Conservation (phyloP, 2,329 filamentous ascomycete genomes). For the Fusarium luffae region DNA sequence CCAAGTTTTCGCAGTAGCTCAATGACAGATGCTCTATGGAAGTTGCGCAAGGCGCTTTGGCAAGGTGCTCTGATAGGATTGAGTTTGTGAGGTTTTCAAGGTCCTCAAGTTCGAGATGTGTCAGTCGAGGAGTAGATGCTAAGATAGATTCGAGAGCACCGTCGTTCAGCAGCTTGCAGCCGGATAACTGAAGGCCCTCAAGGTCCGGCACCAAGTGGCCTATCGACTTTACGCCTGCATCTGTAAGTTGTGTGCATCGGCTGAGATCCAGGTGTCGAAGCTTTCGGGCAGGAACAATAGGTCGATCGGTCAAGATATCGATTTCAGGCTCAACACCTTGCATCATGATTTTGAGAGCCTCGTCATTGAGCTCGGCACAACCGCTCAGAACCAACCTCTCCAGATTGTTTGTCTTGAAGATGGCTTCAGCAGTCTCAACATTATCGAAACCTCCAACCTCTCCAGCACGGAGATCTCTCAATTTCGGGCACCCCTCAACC, state of each 20-base stretch:
- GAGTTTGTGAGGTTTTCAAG: constrained; percentile 80
- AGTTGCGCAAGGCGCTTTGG: constrained; percentile 78
- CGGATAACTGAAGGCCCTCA: constrained; percentile 84
- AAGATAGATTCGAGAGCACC: constrained; percentile 77
- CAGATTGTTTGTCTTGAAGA: constrained; percentile 84
- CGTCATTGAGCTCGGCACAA: constrained; percentile 81
- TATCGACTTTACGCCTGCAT: constrained; percentile 75
- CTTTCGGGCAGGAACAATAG: constrained; percentile 79
- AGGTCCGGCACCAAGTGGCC: constrained; percentile 81
- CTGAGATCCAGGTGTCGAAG: constrained; percentile 88
- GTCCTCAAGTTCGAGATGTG: constrained; percentile 91
- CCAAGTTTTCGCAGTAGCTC: constrained; percentile 88
- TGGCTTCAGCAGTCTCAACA: constrained; percentile 73
- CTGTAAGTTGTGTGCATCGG: constrained; percentile 79
- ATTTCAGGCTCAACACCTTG: constrained; percentile 81
- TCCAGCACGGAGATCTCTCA: constrained; percentile 84
- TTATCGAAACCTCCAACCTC: constrained; percentile 86
- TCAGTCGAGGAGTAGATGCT: constrained; percentile 79
- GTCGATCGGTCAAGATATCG: constrained; percentile 80
- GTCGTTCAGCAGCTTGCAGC: constrained; percentile 80
- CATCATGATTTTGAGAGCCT: constrained; percentile 77
- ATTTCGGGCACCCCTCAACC: constrained; percentile 74
- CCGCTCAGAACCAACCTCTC: constrained; percentile 85
- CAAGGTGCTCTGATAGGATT: constrained; percentile 76
- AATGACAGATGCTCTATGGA: constrained; percentile 83